A percentile compares a stretch with the other conserved stretches of the same genome.
These are phyloP conservation scores for Tuber calosporum DNA, from an alignment of 495 filamentous ascomycete species.

Conservation along the genomic window DNA sequence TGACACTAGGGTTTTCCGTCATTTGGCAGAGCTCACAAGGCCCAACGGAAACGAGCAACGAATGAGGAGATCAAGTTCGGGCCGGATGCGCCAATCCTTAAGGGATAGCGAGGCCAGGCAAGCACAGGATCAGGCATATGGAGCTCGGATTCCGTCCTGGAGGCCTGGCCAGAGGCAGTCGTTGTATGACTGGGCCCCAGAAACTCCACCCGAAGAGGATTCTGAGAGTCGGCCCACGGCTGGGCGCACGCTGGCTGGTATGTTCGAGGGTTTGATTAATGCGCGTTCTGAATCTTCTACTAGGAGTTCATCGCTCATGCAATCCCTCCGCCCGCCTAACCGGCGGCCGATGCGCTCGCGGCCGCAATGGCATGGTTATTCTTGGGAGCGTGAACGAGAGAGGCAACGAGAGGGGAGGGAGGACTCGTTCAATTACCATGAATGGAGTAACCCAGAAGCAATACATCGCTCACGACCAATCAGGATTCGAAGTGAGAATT, in stretches of 20 bases:
- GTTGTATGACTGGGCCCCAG: conserved; percentile 40
- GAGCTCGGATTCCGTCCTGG: conserved; percentile 36
- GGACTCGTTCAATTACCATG: conserved; percentile 22
- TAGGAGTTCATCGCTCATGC: conserved; percentile 15
- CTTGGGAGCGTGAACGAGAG: conserved; percentile 27
- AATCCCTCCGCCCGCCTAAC: conserved; percentile 23
- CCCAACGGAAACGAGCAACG: conserved; percentile 19
- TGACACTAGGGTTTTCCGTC: neutral
- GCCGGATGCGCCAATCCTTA: conserved; percentile 28
- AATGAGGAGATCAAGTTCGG: conserved; percentile 25
- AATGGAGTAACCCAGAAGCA: conserved; percentile 30
- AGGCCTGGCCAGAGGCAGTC: conserved; percentile 40
- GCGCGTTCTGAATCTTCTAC: conserved; percentile 3
- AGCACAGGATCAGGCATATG: conserved; percentile 32
- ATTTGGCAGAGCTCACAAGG: conserved; percentile 2
- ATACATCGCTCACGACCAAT: conserved; percentile 30
- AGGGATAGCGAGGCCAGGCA: conserved; percentile 30
- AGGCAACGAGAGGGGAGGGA: conserved; percentile 31
- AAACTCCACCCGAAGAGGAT: conserved; percentile 30
- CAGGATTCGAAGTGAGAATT: conserved; percentile 29
- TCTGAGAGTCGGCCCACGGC: conserved; percentile 19
- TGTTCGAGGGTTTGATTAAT: conserved; percentile 15
- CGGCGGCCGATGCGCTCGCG: conserved; percentile 30
- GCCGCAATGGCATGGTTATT: conserved; percentile 32
- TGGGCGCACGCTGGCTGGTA: conserved; percentile 3